Base-by-base conservation (phyloP, 2,329 filamentous ascomycete genomes). In the Akanthomyces muscarius region DNA sequence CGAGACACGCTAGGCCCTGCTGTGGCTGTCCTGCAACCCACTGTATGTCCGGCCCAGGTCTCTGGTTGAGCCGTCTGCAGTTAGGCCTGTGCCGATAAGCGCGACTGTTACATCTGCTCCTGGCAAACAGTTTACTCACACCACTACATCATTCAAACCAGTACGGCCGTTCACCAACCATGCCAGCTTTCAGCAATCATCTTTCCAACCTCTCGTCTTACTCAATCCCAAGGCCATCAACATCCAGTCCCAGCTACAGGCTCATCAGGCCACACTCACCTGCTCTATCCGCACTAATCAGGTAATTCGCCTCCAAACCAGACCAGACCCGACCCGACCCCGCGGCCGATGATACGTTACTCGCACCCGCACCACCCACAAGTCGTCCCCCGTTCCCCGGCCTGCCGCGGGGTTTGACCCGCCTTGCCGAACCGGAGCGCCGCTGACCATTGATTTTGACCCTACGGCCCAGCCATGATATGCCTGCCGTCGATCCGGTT, bases 321-420 rank as follows among this genome's bases (percentile, higher is more conserved):
- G 33, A 30, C 18, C 21, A 38, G 10, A 23, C 5, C 28, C 28
- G 23, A 10, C 18, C 30, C 38, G 18, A 59, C 56, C 48, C 58
- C 58, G 48, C 58, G 59, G 59, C 50, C 25, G 51, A 61, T 61
- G 51, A 45, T 36, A 61, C 59, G 59, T 61, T 61, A 61, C 58
- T 47, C 42, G 38, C 33, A 59, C 14, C 14, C 54, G n/a, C 23
- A 30, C 16, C 38, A 14, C 23, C 54, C 41, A 11, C 38, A 21
- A 42, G 55, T 21, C 21, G 21, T 21, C 21, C 21, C 21, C 21
- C 21, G 21, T 13, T 11, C 56, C 21, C 45, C 47, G 48, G 58
- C 23, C 25, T 33, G 36, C 41, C 58, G 57, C 57, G 57, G 38
- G 33, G 36, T 44, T 33, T 16, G 57, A 41, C 50, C 48, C 58